phyloP scores from a whole-genome alignment of 2,329 filamentous ascomycete species.

The Penicillium sclerotigenum region DNA sequence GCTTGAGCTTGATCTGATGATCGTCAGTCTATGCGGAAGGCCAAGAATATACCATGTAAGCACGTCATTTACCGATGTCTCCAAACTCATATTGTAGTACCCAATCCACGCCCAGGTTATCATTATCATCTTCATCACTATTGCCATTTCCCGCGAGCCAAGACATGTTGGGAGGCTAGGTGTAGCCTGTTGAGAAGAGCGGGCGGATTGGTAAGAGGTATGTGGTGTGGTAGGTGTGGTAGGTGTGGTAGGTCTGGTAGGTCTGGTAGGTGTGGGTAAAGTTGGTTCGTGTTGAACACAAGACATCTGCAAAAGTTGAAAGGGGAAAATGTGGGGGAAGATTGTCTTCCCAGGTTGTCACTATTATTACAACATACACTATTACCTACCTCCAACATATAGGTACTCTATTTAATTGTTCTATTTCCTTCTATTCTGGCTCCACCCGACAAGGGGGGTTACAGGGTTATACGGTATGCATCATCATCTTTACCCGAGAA shows the following conservation, averaged over 20 bases:
- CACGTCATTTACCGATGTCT: slow-evolving; percentile 54
- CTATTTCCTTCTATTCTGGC: background rate
- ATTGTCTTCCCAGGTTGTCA: background rate
- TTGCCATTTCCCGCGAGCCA: slow-evolving; percentile 24
- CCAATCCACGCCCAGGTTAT: slow-evolving; percentile 77
- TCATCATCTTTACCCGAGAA: background rate
- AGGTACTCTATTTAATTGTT: background rate
- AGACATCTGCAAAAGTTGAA: background rate
- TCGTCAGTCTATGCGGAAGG: slow-evolving; percentile 13
- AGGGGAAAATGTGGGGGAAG: background rate
- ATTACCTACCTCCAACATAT: too few relatives aligned
- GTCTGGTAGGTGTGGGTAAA: background rate
- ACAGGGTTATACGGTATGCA: background rate
- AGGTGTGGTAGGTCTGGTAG: background rate
- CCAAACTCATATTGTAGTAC: slow-evolving; percentile 77
- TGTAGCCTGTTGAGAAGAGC: background rate
- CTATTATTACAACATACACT: background rate
- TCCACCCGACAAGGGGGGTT: background rate
- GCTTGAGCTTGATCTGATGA: slow-evolving; percentile 64
- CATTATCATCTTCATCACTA: slow-evolving; percentile 47
- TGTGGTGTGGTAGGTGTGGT: background rate
- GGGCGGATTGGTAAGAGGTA: background rate
- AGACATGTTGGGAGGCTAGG: slow-evolving; percentile 21
- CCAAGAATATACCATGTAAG: background rate
- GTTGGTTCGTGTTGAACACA: background rate